Conservation (phyloP, 2,329 filamentous ascomycete genomes). For the Aspergillus carbonarius region DNA sequence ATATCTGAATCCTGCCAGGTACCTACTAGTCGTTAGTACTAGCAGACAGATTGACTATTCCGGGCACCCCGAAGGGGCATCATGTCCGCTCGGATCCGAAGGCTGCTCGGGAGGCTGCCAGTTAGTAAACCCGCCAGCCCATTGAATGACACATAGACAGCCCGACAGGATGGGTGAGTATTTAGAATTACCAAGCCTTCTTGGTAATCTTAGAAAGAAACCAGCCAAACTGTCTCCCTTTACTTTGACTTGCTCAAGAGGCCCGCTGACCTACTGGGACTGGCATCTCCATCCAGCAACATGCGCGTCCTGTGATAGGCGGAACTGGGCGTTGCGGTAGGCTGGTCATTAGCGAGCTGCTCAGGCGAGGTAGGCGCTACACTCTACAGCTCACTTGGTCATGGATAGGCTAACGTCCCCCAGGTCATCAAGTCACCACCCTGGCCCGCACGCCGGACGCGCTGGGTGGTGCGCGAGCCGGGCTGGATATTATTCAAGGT, state of each 20-base stretch:
- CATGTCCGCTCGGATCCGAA: too few relatives aligned
- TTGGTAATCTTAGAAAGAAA: background rate
- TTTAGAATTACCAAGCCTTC: background rate
- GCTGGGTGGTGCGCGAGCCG: constrained; percentile 21
- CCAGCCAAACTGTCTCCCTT: background rate
- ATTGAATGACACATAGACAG: too few relatives aligned
- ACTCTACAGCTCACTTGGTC: too few relatives aligned
- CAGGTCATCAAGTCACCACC: constrained; percentile 40
- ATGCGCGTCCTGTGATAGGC: constrained; percentile 44
- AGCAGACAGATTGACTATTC: too few relatives aligned
- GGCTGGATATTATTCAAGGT: constrained; percentile 24
- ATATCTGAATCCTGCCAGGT: too few relatives aligned
- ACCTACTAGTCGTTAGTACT: too few relatives aligned
- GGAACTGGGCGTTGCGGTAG: constrained; percentile 47
- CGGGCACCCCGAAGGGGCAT: too few relatives aligned
- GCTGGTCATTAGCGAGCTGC: constrained; percentile 42
- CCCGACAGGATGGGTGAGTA: background rate
- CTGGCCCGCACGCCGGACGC: constrained; percentile 37
- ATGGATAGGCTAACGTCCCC: background rate
- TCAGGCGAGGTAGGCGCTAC: constrained; percentile 28
- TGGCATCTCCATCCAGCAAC: background rate
- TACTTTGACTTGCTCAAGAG: background rate
- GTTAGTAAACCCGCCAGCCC: too few relatives aligned
- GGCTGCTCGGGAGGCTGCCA: too few relatives aligned
- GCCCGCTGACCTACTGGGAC: background rate